Conservation (phyloP, 805 yeast genomes). For the Aciculoconidium aculeatum region DNA sequence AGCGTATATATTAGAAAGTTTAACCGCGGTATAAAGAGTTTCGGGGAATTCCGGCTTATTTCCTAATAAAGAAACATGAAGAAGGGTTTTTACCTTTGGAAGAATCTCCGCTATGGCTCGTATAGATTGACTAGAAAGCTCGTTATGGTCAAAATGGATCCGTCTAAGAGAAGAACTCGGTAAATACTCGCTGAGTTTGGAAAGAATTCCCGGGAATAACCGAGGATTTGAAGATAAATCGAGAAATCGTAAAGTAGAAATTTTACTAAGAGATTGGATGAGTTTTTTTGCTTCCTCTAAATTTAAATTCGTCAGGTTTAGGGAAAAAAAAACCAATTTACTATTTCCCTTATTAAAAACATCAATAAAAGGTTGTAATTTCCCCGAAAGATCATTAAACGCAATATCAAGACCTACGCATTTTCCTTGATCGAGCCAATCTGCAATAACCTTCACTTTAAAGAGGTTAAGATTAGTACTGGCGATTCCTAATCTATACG, state of each 20-base stretch:
- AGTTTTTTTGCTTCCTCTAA: slow-evolving; percentile 33
- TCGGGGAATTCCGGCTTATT: slow-evolving; percentile 40
- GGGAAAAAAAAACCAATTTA: slow-evolving; percentile 45
- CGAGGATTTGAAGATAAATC: slow-evolving; percentile 50
- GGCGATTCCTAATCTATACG: slow-evolving; percentile 51
- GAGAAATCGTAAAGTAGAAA: slow-evolving; percentile 41
- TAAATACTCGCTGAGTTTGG: slow-evolving; percentile 37
- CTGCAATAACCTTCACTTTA: slow-evolving; percentile 38
- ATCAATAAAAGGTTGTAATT: slow-evolving; percentile 40
- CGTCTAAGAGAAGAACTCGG: slow-evolving; percentile 44
- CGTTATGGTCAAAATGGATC: slow-evolving; percentile 51
- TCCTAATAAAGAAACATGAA: slow-evolving; percentile 52
- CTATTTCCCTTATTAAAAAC: slow-evolving; percentile 28
- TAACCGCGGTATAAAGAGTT: slow-evolving; percentile 46
- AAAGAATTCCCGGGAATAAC: slow-evolving; percentile 45
- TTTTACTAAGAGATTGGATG: slow-evolving; percentile 30
- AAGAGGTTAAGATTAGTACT: slow-evolving; percentile 40
- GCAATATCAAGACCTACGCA: slow-evolving; percentile 55
- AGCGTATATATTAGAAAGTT: slow-evolving; percentile 40
- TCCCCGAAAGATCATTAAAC: slow-evolving; percentile 47
- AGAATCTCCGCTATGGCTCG: slow-evolving; percentile 44
- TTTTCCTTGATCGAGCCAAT: slow-evolving; percentile 43
- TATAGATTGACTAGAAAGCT: slow-evolving; percentile 40
- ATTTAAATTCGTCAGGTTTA: slow-evolving; percentile 47
- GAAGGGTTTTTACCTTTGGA: slow-evolving; percentile 41